Percentiles rank a stretch among this genome's conserved stretches.
These are phyloP conservation scores for Pyricularia pennisetigena DNA, from an alignment of 2,329 filamentous ascomycete species.

Conservation along the genomic window DNA sequence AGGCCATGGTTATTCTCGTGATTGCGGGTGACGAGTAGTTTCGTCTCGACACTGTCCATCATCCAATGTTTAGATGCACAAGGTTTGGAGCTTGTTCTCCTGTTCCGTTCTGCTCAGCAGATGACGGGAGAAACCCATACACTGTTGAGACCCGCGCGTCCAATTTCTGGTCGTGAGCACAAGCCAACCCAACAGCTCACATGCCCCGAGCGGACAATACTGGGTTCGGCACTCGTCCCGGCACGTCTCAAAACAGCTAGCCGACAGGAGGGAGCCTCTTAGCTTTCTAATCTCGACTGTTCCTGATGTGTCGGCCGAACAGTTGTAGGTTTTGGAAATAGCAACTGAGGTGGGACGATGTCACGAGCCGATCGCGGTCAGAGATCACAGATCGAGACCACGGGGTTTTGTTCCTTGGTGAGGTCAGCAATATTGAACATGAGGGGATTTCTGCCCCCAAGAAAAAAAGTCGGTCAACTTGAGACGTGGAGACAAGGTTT, in stretches of 20 bases:
- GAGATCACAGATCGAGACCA: not conserved
- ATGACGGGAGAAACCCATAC: not conserved
- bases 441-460: no score
- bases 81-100: not conserved
- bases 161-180: not conserved
- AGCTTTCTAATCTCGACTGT: not conserved
- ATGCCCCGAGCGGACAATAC: not conserved
- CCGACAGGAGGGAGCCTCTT: not conserved
- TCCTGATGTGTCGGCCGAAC: not conserved
- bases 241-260: not conserved
- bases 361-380: not conserved
- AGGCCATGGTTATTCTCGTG: not conserved
- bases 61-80: not conserved
- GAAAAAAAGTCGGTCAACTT: not conserved
- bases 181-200: not conserved
- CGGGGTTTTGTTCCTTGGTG: not conserved
- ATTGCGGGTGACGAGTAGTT: not conserved
- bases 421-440: not conserved
- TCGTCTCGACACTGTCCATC: not conserved
- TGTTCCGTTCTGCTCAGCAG: not conserved
- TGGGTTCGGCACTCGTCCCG: not conserved
- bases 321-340: not conserved
- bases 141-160: not conserved
- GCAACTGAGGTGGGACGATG: not conserved
- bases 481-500: not conserved